Evolutionary conservation across 345 rosid species (phyloP), one percentile per base, ranked within the genome.

Genomic region (Syzygium aromaticum): DNA sequence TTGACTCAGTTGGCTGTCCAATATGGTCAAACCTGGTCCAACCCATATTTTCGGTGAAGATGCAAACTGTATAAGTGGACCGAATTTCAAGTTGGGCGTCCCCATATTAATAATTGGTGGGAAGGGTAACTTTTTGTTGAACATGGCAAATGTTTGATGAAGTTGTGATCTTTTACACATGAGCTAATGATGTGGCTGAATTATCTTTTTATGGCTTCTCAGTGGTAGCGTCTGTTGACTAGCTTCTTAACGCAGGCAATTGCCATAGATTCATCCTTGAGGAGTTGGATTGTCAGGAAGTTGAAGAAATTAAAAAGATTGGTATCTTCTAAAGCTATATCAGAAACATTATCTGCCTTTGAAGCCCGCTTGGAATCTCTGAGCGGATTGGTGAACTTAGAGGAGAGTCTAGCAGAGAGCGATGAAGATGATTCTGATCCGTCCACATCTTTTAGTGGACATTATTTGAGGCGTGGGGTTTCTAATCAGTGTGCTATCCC

Each of bases 251-350:
- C 92, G 91, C 93, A 98, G 99, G 95, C 93, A 88, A 91, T 98
- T 91, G 89, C 87, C 84, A 95, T 89, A 88, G 91, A 90, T 85
- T 90, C 92, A 84, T 94, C 96, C 77, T 84, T 95, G 90, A 88
- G 94, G 90, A 94, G 89, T 88, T 95, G 98, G 99, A 90, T 95
- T 88, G 89, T 91, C 89, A 85, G 89, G 84, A 94, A 93, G 90
- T 95, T 91, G 90, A 93, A 94, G 91, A 95, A 91, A 87, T 85
- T 93, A 40, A 88, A 90, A 85, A 93, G 86, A 87, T 84, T 91
- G 86, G 90, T 94, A 54, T 89, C 98, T 88, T 90, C 91, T 89
- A 86, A 89, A 88, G 94, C 88, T 88, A 64, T 87, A 86, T 89
- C 94, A 82, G 94, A 91, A 85, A 90, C 90, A 84, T 87, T 86